Conservation (phyloP, 164 flowering plant genomes). For the Liriodendron chinense region DNA sequence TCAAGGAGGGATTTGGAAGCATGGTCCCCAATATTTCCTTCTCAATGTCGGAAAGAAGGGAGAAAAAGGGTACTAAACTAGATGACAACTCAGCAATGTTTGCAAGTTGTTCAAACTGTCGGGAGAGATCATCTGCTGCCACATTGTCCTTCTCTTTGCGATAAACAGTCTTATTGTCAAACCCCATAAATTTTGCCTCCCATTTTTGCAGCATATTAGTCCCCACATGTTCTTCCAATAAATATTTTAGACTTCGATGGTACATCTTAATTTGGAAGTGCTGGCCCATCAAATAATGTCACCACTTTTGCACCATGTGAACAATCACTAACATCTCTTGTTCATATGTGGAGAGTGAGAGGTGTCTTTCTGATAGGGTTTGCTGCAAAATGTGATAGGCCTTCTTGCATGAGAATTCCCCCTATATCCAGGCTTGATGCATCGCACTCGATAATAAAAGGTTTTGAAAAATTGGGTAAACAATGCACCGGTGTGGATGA, state of each 20-base stretch:
- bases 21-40: neutral
- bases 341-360: neutral
- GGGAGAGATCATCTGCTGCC: neutral
- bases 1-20: too few species aligned
- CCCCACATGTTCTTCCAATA: neutral
- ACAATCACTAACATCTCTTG: neutral
- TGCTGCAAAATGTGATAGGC: neutral
- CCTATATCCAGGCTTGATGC: neutral
- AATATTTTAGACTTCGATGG: neutral
- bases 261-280: neutral
- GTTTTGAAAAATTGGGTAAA: neutral
- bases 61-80: neutral
- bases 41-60: neutral
- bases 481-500: neutral
- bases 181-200: neutral
- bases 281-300: neutral
- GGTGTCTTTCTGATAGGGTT: neutral
- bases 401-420: neutral
- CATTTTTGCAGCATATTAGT: neutral
- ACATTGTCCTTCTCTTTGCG: neutral
- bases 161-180: neutral
- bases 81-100: neutral
- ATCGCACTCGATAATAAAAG: neutral
- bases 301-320: neutral
- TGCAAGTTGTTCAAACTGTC: neutral